Conservation (phyloP, 192 early-diverging fungal genomes). For the Umbelopsis vinacea region DNA sequence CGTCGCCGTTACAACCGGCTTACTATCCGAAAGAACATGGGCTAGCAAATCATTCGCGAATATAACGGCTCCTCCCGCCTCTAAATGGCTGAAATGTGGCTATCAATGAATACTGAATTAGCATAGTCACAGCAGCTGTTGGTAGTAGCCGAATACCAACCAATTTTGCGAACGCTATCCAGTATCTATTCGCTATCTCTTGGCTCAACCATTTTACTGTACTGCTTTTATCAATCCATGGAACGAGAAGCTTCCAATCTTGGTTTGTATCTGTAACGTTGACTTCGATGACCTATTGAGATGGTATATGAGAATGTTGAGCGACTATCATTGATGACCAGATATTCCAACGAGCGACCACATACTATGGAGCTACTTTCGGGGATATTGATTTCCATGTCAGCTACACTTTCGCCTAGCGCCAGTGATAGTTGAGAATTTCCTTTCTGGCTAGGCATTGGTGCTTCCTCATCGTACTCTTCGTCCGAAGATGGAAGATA, state of each 20-base stretch:
- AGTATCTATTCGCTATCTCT: not conserved
- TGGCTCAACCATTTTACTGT: not conserved
- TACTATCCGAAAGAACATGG: constrained; percentile 2
- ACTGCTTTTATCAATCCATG: not conserved
- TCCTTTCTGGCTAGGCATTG: not conserved
- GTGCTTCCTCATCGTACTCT: not conserved
- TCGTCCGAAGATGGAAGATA: not conserved
- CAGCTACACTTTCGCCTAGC: not conserved
- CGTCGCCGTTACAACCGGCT: not conserved
- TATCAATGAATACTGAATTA: not conserved
- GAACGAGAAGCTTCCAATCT: not conserved
- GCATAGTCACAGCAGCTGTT: too few relatives aligned
- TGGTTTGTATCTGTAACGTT: not conserved
- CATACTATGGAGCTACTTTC: not conserved
- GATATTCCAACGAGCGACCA: too few relatives aligned
- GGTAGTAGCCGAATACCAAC: not conserved
- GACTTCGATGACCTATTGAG: not conserved
- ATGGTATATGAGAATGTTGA: not conserved
- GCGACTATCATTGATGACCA: not conserved
- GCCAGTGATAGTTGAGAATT: not conserved
- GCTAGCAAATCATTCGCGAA: not conserved
- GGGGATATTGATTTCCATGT: too few relatives aligned
- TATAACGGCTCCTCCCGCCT: not conserved
- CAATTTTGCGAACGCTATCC: not conserved
- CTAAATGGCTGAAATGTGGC: constrained; percentile 11